Percentiles rank a stretch among this genome's conserved stretches.
phyloP scores from a whole-genome alignment of 1,284 basidiomycete species.

The Austropuccinia psidii region DNA sequence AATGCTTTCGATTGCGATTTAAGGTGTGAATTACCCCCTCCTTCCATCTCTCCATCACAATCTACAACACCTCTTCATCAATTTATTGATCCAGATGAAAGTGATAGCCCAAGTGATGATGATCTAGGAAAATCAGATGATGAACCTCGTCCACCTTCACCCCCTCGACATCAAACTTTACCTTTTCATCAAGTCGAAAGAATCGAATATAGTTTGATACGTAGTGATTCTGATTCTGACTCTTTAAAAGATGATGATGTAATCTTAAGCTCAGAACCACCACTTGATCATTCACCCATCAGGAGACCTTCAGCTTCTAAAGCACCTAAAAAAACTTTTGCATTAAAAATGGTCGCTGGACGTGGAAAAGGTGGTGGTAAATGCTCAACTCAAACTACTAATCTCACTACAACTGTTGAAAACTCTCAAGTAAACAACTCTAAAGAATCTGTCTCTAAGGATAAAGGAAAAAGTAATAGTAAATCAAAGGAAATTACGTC shows the following conservation, averaged over 20 bases:
- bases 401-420: background rate
- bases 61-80: too few species aligned
- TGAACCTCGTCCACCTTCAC: constrained; percentile 28
- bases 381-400: background rate
- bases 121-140: constrained; percentile 12
- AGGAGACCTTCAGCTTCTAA: constrained; percentile 22
- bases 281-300: background rate
- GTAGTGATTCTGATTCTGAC: constrained; percentile 21
- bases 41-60: background rate
- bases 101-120: too few species aligned
- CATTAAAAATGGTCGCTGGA: background rate
- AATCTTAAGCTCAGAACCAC: constrained; percentile 11
- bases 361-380: constrained; percentile 6
- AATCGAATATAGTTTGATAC: background rate
- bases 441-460: background rate
- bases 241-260: constrained; percentile 14
- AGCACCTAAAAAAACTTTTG: constrained; percentile 16
- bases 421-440: background rate
- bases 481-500: background rate
- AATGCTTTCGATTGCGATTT: background rate
- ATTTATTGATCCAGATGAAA: too few species aligned
- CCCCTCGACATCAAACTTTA: background rate
- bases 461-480: constrained; percentile 13
- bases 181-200: background rate
- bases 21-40: background rate